Percentiles rank a stretch among this genome's conserved stretches.
Evolutionary conservation across 1,284 basidiomycete species (phyloP).

Genomic region (Vanrija sp.): DNA sequence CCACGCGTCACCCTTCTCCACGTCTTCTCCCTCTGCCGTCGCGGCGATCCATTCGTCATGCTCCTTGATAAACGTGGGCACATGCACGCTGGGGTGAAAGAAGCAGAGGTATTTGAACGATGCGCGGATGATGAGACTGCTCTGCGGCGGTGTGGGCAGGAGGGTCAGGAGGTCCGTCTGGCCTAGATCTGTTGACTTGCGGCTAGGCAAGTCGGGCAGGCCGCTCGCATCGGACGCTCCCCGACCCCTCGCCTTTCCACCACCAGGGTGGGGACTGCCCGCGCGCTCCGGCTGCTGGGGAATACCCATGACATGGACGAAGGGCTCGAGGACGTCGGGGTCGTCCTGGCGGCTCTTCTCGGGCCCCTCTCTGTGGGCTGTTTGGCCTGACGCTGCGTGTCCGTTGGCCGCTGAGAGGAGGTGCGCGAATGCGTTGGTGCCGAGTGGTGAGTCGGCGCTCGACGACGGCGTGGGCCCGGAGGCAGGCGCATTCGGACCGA

Average conservation of each 20-base stretch:
- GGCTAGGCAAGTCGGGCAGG: conserved; percentile 15
- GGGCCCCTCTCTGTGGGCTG: not conserved
- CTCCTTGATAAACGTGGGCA: conserved; percentile 23
- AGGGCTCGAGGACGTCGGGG: conserved; percentile 22
- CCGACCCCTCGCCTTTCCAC: not conserved
- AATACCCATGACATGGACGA: conserved; percentile 20
- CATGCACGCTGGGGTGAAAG: conserved; percentile 27
- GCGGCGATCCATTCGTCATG: conserved; percentile 27
- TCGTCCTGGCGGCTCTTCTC: conserved; percentile 14
- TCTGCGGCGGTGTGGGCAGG: conserved; percentile 15
- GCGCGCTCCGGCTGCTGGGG: not conserved
- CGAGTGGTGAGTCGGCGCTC: conserved; percentile 5
- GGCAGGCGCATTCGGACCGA: too few species aligned
- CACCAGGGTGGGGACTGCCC: too few species aligned
- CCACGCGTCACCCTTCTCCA: conserved; percentile 21
- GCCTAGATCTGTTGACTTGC: conserved; percentile 19
- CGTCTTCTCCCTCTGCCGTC: conserved; percentile 13
- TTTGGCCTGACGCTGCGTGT: too few species aligned
- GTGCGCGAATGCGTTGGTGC: conserved; percentile 14
- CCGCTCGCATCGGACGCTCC: not conserved
- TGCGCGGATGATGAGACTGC: conserved; percentile 18
- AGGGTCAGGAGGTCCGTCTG: conserved; percentile 22
- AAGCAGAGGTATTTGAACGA: conserved; percentile 21
- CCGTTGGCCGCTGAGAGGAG: conserved; percentile 6
- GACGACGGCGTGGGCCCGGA: conserved; percentile 2